A percentile compares a stretch with the other conserved stretches of the same genome.
These are phyloP conservation scores for Gonium pectorale DNA, from an alignment of 139 green algal species.

Conservation along the genomic window DNA sequence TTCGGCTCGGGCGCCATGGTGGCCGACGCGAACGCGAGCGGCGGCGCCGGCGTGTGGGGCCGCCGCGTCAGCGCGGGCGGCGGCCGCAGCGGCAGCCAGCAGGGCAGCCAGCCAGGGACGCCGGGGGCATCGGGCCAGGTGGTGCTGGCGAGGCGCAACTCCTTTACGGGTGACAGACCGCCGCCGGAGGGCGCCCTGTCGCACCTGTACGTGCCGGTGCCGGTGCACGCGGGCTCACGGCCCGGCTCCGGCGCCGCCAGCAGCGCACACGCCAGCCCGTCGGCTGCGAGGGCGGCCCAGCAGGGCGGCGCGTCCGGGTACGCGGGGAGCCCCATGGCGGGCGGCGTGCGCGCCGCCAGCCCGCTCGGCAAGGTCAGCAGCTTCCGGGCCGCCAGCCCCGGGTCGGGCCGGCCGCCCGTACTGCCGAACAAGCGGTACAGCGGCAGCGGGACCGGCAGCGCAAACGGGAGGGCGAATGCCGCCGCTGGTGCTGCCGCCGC, in stretches of 20 bases:
- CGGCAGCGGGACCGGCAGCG: no score
- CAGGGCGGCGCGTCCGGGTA: no score
- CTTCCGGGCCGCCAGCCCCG: neutral
- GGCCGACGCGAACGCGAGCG: neutral
- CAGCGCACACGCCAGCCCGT: no score
- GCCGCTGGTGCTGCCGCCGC: no score
- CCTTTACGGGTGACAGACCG: conserved; percentile 17
- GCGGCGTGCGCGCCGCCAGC: no score
- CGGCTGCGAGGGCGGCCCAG: no score
- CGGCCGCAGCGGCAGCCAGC: neutral
- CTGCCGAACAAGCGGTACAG: conserved; percentile 38
- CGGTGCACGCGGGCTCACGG: neutral
- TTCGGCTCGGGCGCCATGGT: neutral
- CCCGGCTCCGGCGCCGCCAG: neutral
- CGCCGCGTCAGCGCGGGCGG: neutral
- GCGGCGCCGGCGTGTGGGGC: no score
- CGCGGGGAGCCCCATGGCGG: no score
- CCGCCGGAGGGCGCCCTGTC: conserved; percentile 24
- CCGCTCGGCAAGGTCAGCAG: neutral
- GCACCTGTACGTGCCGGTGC: neutral
- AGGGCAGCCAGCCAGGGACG: neutral
- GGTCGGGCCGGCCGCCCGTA: conserved; percentile 15
- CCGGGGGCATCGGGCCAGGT: neutral
- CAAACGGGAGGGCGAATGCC: no score
- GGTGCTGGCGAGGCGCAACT: neutral